These are phyloP conservation scores for Periconia sp. DNA, from an alignment of 2,329 filamentous ascomycete genomes.

Conservation along the genomic window DNA sequence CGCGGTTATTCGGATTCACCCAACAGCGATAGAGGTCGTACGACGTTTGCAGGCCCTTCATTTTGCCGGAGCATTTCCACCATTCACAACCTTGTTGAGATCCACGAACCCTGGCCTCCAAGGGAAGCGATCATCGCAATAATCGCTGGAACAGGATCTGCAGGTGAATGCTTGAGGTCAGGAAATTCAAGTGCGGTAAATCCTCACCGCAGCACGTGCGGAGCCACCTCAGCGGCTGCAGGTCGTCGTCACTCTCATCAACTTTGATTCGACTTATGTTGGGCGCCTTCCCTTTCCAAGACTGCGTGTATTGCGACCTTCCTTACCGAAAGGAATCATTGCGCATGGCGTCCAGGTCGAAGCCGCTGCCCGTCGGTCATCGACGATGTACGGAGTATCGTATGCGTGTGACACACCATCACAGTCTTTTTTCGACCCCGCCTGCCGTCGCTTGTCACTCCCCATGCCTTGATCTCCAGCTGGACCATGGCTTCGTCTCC, in stretches of 20 bases:
- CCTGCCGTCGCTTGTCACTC: slow-evolving; percentile 18
- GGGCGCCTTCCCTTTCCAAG: slow-evolving; percentile 14
- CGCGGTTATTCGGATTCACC: slow-evolving; percentile 29
- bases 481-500: slow-evolving; percentile 23
- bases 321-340: background rate
- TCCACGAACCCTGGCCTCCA: slow-evolving; percentile 21
- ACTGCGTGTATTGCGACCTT: slow-evolving; percentile 5
- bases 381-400: slow-evolving; percentile 11
- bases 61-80: slow-evolving; percentile 38
- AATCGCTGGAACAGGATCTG: slow-evolving; percentile 32
- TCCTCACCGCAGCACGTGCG: slow-evolving; percentile 28
- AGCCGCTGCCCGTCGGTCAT: slow-evolving; percentile 4
- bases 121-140: slow-evolving; percentile 29
- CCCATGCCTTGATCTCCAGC: slow-evolving; percentile 20
- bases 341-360: background rate
- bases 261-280: slow-evolving; percentile 22
- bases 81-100: slow-evolving; percentile 21
- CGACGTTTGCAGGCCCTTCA: slow-evolving; percentile 31
- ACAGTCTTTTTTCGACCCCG: slow-evolving; percentile 11
- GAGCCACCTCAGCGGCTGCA: slow-evolving; percentile 9
- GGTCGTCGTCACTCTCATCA: slow-evolving; percentile 24
- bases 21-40: slow-evolving; percentile 28
- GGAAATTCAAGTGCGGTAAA: slow-evolving; percentile 22
- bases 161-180: slow-evolving; percentile 20
- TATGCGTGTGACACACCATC: slow-evolving; percentile 14